These are phyloP conservation scores for Saccharomycopsis crataegensis DNA, from an alignment of 1,139 yeast species.

Conservation along the genomic window DNA sequence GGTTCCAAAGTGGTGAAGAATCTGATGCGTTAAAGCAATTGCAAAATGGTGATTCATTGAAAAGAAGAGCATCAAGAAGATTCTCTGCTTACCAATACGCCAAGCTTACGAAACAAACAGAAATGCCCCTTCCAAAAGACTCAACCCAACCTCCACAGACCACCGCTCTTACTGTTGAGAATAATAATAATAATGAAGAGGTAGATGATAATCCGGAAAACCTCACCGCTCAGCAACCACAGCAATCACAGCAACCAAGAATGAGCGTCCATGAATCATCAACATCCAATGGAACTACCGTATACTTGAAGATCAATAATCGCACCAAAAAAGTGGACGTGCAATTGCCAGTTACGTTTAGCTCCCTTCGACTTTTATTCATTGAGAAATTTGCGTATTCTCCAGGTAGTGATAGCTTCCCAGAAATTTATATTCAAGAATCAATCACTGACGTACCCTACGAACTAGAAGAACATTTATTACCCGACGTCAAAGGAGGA, in stretches of 20 bases:
- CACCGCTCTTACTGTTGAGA: background rate
- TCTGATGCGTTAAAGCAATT: constrained; percentile 64
- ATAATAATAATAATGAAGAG: background rate
- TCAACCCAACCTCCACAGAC: constrained; percentile 1
- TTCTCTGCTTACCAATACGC: constrained; percentile 93
- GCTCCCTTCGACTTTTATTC: constrained; percentile 63
- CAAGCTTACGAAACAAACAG: constrained; percentile 34
- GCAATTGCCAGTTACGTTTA: constrained; percentile 47
- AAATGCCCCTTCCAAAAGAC: constrained; percentile 20
- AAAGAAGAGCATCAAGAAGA: constrained; percentile 85
- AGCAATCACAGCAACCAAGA: background rate
- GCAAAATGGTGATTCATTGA: constrained; percentile 74
- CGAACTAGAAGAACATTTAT: constrained; percentile 67
- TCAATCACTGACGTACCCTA: constrained; percentile 53
- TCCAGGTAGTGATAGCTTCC: constrained; percentile 64
- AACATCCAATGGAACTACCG: background rate
- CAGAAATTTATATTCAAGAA: constrained; percentile 75
- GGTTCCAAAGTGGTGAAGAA: constrained; percentile 11
- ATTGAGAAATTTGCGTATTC: constrained; percentile 84
- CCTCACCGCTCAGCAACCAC: background rate
- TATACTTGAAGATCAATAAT: constrained; percentile 53
- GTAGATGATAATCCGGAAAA: background rate
- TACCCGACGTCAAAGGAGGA: constrained; percentile 55
- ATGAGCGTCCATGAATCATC: too few relatives aligned
- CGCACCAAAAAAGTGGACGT: constrained; percentile 55